Evolutionary conservation across 108 stramenopile genomes (phyloP).

Genomic region (Stephanodiscus minutulus): DNA sequence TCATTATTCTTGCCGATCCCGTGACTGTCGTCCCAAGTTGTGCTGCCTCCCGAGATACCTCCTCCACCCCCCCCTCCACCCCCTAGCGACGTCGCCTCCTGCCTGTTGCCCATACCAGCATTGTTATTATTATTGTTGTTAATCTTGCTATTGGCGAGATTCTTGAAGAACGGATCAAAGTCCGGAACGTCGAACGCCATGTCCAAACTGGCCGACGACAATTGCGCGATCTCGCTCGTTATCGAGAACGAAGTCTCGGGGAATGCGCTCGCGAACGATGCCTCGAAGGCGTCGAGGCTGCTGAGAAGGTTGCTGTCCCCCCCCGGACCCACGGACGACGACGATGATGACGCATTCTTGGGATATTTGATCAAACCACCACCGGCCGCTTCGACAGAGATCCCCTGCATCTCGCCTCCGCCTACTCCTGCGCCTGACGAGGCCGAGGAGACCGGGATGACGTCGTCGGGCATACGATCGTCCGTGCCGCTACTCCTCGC

Average conservation of each 20-base stretch:
- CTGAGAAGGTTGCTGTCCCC: constrained; percentile 42
- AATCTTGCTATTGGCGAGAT: constrained; percentile 16
- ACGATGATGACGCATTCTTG: background rate
- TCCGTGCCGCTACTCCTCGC: constrained; percentile 15
- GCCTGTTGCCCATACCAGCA: background rate
- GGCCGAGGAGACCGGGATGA: constrained; percentile 9
- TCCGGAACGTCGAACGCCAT: constrained; percentile 55
- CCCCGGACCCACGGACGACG: background rate
- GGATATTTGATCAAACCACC: background rate
- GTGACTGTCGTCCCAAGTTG: background rate
- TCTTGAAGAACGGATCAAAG: constrained; percentile 66
- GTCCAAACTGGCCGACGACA: constrained; percentile 24
- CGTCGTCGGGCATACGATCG: constrained; percentile 41
- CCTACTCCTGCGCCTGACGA: constrained; percentile 5
- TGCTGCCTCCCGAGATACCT: background rate
- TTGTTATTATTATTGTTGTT: constrained; percentile 12
- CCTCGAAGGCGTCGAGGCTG: constrained; percentile 83
- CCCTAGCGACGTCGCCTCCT: background rate
- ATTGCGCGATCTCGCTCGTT: constrained; percentile 23
- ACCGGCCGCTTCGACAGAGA: background rate
- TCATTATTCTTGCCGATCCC: background rate
- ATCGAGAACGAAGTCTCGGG: constrained; percentile 61
- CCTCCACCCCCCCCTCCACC: background rate
- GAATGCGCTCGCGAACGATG: constrained; percentile 73
- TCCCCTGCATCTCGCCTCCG: constrained; percentile 10